A percentile compares a stretch with the other conserved stretches of the same genome.
Evolutionary conservation across 768 basidiomycete species (phyloP).

Genomic region (Lentinula edodes): DNA sequence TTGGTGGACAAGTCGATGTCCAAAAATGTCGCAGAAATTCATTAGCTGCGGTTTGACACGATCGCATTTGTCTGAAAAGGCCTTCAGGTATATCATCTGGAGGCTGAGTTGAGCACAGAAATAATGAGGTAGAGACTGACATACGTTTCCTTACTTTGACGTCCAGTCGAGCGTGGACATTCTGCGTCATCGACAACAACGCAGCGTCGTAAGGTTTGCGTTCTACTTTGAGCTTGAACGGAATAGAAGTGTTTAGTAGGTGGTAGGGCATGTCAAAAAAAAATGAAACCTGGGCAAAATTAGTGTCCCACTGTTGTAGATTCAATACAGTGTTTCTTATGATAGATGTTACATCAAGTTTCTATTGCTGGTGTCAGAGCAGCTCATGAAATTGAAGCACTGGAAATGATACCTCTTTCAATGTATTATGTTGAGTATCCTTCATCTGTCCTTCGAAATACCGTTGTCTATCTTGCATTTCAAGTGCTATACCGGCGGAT

Average conservation of each 20-base stretch:
- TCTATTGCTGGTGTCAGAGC: conserved; percentile 21
- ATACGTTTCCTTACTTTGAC: conserved; percentile 60
- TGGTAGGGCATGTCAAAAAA: not conserved
- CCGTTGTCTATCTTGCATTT: conserved; percentile 82
- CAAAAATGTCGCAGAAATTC: conserved; percentile 97
- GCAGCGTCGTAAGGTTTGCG: conserved; percentile 65
- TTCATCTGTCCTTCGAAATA: conserved; percentile 71
- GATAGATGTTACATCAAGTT: conserved; percentile 41
- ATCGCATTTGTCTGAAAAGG: conserved; percentile 77
- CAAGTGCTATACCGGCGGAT: conserved; percentile 66
- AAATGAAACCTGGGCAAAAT: conserved; percentile 46
- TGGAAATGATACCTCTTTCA: conserved; percentile 21
- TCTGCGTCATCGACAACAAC: conserved; percentile 69
- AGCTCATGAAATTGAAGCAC: not conserved
- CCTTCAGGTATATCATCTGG: conserved; percentile 76
- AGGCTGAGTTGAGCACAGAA: not conserved
- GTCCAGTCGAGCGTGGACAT: conserved; percentile 68
- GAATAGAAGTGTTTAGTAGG: not conserved
- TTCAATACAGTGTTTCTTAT: conserved; percentile 42
- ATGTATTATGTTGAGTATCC: conserved; percentile 20
- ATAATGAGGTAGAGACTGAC: conserved; percentile 14
- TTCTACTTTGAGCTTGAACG: conserved; percentile 58
- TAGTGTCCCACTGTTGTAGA: conserved; percentile 50
- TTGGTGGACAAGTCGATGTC: conserved; percentile 78
- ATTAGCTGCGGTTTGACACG: conserved; percentile 88